Base-by-base conservation (phyloP, 805 yeast genomes). In the Saccharomycopsis javanensis region DNA sequence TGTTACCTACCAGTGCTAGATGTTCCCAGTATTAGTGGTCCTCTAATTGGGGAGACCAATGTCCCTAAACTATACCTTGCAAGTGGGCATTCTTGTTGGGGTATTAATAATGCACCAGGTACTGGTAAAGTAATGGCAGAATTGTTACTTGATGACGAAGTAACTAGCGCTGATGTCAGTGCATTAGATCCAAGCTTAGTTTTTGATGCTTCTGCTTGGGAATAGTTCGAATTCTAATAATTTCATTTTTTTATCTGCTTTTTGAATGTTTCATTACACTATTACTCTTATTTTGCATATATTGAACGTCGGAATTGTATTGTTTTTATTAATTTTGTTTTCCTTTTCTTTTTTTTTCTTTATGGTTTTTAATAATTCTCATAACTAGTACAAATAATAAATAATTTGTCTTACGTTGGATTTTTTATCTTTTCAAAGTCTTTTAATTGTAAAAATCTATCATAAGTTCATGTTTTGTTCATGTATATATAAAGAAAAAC, bases 51-150 rank as follows among this genome's bases (percentile, higher is more conserved):
- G 51, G 92, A 88, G 64, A 92, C 98, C 0, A 90, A 90, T 65
- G 95, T 91, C 6, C 81, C 79, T 23, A 83, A 84, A 60, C 73
- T 92, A 60, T 86, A 74, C 64, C 69, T 92, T 57, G 96, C 97
- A 1, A 81, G 92, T 15, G 99, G 98, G 0, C 99, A 92, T 70
- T 86, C 96, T 15, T 94, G 98, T 72, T 92, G 99, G 99, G 99
- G 99, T 23, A 94, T 92, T 61, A 94, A 92, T 72, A 92, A 94
- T 70, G 97, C 97, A 0, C 97, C 97, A 0, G 97, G 87, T 3
- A 91, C 97, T 0, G 99, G 99, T n/a, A 82, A 88, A 66, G 78
- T 94, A 38, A 79, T 92, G 83, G 83, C 96, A 62, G 98, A 92
- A 71, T 66, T 92, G 56, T 69, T 92, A 51, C 69, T 92, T 50